These are phyloP conservation scores for Leucosporidium yakuticum DNA, from an alignment of 768 basidiomycete genomes.

Conservation along the genomic window DNA sequence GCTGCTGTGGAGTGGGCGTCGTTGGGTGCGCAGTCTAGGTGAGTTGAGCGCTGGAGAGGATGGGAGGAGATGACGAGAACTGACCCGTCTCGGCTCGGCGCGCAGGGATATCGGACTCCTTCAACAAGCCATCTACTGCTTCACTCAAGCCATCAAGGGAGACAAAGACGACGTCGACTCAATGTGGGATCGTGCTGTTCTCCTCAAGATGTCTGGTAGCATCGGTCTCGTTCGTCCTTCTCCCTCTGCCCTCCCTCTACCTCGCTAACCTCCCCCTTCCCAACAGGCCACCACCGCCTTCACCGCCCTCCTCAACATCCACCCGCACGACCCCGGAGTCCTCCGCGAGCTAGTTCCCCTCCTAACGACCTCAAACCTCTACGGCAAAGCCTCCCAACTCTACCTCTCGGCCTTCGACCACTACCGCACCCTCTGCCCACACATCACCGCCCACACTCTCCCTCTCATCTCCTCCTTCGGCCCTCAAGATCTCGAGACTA, in stretches of 20 bases:
- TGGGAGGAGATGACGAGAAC: background rate
- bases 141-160: constrained; percentile 68
- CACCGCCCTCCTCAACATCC: constrained; percentile 62
- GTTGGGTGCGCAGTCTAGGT: constrained; percentile 71
- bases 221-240: constrained; percentile 54
- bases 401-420: constrained; percentile 69
- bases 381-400: constrained; percentile 58
- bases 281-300: constrained; percentile 59
- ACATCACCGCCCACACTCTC: constrained; percentile 43
- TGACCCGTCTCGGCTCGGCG: background rate
- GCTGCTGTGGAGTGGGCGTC: constrained; percentile 76
- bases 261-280: background rate
- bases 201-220: constrained; percentile 71
- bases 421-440: constrained; percentile 54
- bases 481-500: constrained; percentile 60
- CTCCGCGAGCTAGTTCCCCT: constrained; percentile 71
- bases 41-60: constrained; percentile 33
- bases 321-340: constrained; percentile 72
- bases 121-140: constrained; percentile 88
- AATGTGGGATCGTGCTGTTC: constrained; percentile 78
- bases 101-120: constrained; percentile 61
- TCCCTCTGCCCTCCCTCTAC: background rate
- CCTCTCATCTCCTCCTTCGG: constrained; percentile 50
- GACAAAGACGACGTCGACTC: constrained; percentile 78
- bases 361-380: constrained; percentile 66